Conservation (phyloP, 163 green algal genomes). For the Prototheca cutis region DNA sequence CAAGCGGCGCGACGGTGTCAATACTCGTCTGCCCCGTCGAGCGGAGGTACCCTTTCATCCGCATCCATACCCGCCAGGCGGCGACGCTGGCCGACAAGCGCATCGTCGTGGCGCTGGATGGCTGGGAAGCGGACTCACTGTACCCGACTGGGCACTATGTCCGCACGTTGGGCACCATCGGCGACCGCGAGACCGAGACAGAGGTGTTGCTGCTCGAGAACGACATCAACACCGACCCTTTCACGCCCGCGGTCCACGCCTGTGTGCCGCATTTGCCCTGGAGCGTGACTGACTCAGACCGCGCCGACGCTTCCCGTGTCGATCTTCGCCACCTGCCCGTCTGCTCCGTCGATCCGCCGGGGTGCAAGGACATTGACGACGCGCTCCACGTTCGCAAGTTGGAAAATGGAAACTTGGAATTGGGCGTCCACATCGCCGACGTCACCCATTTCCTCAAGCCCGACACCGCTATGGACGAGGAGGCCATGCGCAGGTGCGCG, state of each 20-base stretch:
- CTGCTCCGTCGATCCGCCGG: constrained; percentile 86
- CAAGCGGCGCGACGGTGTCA: constrained; percentile 17
- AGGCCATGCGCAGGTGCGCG: constrained; percentile 55
- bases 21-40: constrained; percentile 82
- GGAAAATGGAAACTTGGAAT: constrained; percentile 49
- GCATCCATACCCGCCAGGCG: constrained; percentile 72
- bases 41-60: constrained; percentile 72
- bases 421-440: constrained; percentile 94
- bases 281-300: constrained; percentile 48
- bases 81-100: constrained; percentile 76
- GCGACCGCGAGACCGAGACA: constrained; percentile 85
- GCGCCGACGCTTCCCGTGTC: constrained; percentile 43
- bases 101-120: constrained; percentile 86
- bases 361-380: constrained; percentile 97
- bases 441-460: constrained; percentile 85
- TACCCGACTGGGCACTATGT: constrained; percentile 88
- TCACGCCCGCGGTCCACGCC: constrained; percentile 81
- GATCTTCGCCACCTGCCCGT: constrained; percentile 75
- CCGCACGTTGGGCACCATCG: constrained; percentile 78
- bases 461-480: constrained; percentile 74
- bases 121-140: constrained; percentile 63
- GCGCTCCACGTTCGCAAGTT: constrained; percentile 74
- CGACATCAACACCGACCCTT: constrained; percentile 91
- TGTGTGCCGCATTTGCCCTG: constrained; percentile 91
- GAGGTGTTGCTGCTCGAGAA: constrained; percentile 90